Conservation (phyloP, 1,284 basidiomycete genomes). For the Sutorius eximius region DNA sequence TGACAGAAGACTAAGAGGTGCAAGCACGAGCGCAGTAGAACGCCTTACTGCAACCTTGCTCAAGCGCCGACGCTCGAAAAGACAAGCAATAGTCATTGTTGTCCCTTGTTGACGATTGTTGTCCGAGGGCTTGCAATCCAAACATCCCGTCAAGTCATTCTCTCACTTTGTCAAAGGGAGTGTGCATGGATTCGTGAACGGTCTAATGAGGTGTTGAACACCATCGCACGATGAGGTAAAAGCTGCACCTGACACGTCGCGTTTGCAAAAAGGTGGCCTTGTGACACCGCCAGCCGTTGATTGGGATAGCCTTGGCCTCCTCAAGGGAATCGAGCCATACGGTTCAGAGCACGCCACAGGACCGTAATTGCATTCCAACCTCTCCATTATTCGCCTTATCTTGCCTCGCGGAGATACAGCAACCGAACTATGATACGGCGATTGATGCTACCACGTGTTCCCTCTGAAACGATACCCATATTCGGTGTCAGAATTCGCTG, state of each 20-base stretch:
- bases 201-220: too few relatives aligned
- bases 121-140: conserved; percentile 20
- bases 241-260: background rate
- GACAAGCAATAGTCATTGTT: conserved; percentile 29
- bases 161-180: background rate
- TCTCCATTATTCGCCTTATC: background rate
- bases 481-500: background rate
- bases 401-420: background rate
- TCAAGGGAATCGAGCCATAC: background rate
- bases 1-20: conserved; percentile 26
- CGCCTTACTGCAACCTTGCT: conserved; percentile 13
- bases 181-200: background rate
- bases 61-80: conserved; percentile 21
- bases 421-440: background rate
- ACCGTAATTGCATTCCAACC: background rate
- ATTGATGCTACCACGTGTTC: background rate
- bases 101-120: conserved; percentile 32
- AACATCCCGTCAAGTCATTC: conserved; percentile 12
- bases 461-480: background rate
- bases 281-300: background rate
- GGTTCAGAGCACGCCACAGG: background rate
- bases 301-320: background rate
- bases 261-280: background rate
- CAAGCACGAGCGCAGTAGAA: conserved; percentile 20
- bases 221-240: background rate